Base-by-base conservation (phyloP, 139 green algal genomes). In the Volvox reticuliferus region DNA sequence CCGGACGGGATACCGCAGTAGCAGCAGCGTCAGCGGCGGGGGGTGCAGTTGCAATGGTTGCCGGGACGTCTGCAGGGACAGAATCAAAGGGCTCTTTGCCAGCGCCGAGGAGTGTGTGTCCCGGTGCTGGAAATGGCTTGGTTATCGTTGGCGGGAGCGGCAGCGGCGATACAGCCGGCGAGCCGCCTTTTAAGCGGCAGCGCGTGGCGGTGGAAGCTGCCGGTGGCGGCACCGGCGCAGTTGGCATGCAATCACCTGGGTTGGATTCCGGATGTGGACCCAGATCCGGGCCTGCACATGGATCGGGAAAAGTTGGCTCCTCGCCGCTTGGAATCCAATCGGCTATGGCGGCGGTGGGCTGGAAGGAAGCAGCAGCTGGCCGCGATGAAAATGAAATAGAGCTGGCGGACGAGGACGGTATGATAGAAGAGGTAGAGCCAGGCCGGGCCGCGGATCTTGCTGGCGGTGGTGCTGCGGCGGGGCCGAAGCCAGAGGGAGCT, bases 361-460 rank as follows among this genome's bases (percentile, higher is more conserved):
- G 65, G 65, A 28, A 24, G 2, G 65, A 73, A 61, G 44, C 5
- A 9, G 44, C 5, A 55, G 44, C 44, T 55, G 2, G 17, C 32
- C 19, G 13, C 61, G 85, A 89, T 24, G 85, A 82, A 20, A 89
- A 89, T 30, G 85, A 89, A 50, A 89, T 89, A 2, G 68, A 82
- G 0, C 1, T 89, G 13, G 85, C 24, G 0, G 69, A 73, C 17
- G 85, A 89, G 69, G 67, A 44, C 65, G 65, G 62, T 17, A 24
- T 19, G 62, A 19, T 69, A 19, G 62, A 69, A 19, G 61, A 17
- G 1, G 80, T 6, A 18, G 33, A 36, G 32, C 33, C 17, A 24
- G 33, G 32, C 33, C 32, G 9, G 30, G 32, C 5, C 33, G 44
- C 14, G 24, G 33, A 28, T 2, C 24, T 73, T 9, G 65, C 21